These are phyloP conservation scores for Coprinopsis marcescibilis DNA, from an alignment of 768 basidiomycete genomes.

Conservation along the genomic window DNA sequence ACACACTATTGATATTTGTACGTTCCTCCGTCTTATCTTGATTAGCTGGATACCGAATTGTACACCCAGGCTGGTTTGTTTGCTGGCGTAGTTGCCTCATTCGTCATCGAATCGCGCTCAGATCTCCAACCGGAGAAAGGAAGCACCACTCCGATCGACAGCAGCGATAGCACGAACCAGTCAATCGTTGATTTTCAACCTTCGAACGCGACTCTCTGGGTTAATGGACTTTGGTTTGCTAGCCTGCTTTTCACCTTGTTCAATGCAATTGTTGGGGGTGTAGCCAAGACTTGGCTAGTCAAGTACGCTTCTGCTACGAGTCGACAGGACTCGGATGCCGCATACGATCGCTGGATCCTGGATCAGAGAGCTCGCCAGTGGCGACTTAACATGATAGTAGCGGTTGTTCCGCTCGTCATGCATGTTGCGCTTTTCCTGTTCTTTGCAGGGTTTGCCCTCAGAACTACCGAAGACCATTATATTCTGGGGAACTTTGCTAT, in stretches of 20 bases:
- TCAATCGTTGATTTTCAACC: background rate
- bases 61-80: conserved; percentile 17
- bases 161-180: background rate
- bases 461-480: background rate
- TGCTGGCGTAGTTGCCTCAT: background rate
- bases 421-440: conserved; percentile 16
- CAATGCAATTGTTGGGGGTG: conserved; percentile 21
- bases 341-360: conserved; percentile 14
- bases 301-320: conserved; percentile 13
- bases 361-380: conserved; percentile 11
- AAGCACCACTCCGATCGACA: conserved; percentile 6
- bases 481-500: background rate
- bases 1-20: background rate
- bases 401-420: conserved; percentile 11
- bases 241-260: conserved; percentile 20
- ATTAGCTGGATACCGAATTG: too few relatives aligned
- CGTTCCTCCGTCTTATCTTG: too few relatives aligned
- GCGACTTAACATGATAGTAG: conserved; percentile 13
- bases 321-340: conserved; percentile 12
- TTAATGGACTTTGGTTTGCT: conserved; percentile 22
- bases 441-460: conserved; percentile 13
- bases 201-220: conserved; percentile 13
- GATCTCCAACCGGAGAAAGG: conserved; percentile 12
- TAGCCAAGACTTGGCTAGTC: conserved; percentile 17
- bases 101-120: background rate